Evolutionary conservation across 1,139 yeast species (phyloP).

Genomic region (Debaryomycetaceae sp.): DNA sequence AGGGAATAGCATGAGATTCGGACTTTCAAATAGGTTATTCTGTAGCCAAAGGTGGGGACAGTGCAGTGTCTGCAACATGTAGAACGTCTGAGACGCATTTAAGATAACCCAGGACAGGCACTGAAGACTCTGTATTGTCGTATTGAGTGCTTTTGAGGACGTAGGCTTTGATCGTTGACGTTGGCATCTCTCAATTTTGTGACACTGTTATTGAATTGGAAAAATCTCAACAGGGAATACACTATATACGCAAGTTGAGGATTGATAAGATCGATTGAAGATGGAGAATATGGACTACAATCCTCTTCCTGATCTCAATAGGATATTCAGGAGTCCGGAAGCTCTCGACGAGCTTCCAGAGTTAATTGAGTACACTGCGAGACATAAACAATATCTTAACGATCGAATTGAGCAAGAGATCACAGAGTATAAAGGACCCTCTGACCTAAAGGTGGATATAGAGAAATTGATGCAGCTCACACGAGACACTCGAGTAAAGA

Average conservation of each 20-base stretch:
- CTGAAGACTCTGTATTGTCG: no score
- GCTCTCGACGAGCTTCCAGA: constrained; percentile 47
- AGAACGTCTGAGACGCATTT: no score
- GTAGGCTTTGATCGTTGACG: no score
- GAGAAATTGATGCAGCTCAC: constrained; percentile 42
- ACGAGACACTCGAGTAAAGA: constrained; percentile 22
- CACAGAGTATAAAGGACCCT: constrained; percentile 24
- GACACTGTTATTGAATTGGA: not conserved
- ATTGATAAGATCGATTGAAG: no score
- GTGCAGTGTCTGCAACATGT: no score
- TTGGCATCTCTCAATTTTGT: not conserved
- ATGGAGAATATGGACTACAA: constrained; percentile 16
- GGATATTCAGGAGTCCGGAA: constrained; percentile 40
- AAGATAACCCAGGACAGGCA: no score
- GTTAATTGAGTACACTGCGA: constrained; percentile 33
- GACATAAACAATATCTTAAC: constrained; percentile 48
- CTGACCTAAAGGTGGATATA: constrained; percentile 39
- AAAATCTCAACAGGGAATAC: not conserved
- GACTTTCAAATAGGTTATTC: not conserved
- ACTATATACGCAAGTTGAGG: not conserved
- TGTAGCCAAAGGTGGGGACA: no score
- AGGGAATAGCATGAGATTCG: not conserved
- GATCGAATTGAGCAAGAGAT: constrained; percentile 33
- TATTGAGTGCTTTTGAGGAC: no score
- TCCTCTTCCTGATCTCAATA: constrained; percentile 27